Evolutionary conservation across 1,284 basidiomycete genomes (phyloP).

Genomic region (Grifola frondosa): DNA sequence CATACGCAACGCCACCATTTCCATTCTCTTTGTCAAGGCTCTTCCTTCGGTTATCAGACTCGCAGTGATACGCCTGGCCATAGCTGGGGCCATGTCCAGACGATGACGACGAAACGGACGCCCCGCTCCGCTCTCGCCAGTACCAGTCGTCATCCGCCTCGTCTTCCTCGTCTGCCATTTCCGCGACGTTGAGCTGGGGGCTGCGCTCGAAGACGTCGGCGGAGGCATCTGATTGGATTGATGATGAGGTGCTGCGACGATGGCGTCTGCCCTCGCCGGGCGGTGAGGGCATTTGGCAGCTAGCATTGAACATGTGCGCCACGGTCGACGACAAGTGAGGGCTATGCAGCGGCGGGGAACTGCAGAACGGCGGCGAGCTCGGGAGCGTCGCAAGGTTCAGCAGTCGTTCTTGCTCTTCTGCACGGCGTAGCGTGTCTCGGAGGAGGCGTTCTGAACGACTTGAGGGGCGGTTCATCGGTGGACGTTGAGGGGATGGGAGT

Average conservation of each 20-base stretch:
- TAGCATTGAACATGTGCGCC: conserved; percentile 12
- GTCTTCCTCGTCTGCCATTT: conserved; percentile 31
- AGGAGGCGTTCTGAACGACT: conserved; percentile 56
- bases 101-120: conserved; percentile 20
- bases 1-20: conserved; percentile 16
- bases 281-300: conserved; percentile 13
- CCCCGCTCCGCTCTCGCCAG: conserved; percentile 16
- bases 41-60: conserved; percentile 11
- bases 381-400: conserved; percentile 17
- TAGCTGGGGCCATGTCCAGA: conserved; percentile 14
- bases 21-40: conserved; percentile 9
- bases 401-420: conserved; percentile 40
- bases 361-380: conserved; percentile 18
- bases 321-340: conserved; percentile 14
- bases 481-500: conserved; percentile 22
- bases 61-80: conserved; percentile 7
- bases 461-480: conserved; percentile 33
- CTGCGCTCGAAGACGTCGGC: conserved; percentile 26
- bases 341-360: conserved; percentile 15
- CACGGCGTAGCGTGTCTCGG: conserved; percentile 54
- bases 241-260: conserved; percentile 28
- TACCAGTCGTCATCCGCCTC: conserved; percentile 29
- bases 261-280: conserved; percentile 15
- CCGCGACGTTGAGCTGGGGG: conserved; percentile 18
- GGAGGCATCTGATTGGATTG: conserved; percentile 25